phyloP scores from a whole-genome alignment of 2,329 filamentous ascomycete genomes.

The Ophiocordyceps camponoti-saundersi region DNA sequence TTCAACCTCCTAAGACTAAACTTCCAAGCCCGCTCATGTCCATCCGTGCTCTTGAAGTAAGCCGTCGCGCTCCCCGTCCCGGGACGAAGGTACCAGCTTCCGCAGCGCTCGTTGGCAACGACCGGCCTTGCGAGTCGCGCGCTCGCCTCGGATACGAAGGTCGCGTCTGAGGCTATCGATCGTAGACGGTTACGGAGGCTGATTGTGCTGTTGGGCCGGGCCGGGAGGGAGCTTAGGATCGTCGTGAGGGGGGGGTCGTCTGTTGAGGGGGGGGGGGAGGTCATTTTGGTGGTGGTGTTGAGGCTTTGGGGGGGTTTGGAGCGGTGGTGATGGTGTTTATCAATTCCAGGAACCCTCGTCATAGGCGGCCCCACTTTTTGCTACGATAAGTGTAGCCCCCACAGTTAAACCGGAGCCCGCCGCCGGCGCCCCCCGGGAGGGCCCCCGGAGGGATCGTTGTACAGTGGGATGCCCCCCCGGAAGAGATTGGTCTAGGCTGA shows the following conservation, averaged over 20 bases:
- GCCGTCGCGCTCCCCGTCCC: constrained; percentile 50
- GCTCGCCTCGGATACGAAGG: constrained; percentile 51
- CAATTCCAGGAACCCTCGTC: too few relatives aligned
- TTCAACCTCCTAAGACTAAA: constrained; percentile 80
- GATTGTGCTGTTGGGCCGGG: constrained; percentile 55
- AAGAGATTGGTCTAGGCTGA: too few relatives aligned
- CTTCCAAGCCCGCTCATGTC: constrained; percentile 78
- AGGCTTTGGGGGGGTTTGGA: too few relatives aligned
- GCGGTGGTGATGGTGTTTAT: too few relatives aligned
- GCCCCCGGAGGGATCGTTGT: too few relatives aligned
- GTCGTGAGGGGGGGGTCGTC: constrained; percentile 48
- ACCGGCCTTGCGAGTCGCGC: constrained; percentile 46
- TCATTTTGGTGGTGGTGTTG: neutral
- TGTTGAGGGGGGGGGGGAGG: constrained; percentile 7
- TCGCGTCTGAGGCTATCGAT: constrained; percentile 62
- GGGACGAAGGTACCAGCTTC: constrained; percentile 80
- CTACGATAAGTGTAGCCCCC: too few relatives aligned
- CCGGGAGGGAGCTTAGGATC: constrained; percentile 52
- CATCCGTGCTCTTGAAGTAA: constrained; percentile 98
- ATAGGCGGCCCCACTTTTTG: too few relatives aligned
- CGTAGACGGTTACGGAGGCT: constrained; percentile 67
- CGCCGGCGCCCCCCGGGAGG: too few relatives aligned
- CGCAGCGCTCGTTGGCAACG: constrained; percentile 86
- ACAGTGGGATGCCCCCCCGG: too few relatives aligned
- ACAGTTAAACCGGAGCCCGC: too few relatives aligned